Percentiles rank a stretch among this genome's conserved stretches.
Evolutionary conservation across 1,284 basidiomycete genomes (phyloP).

Genomic region (Pseudozyma pruni): DNA sequence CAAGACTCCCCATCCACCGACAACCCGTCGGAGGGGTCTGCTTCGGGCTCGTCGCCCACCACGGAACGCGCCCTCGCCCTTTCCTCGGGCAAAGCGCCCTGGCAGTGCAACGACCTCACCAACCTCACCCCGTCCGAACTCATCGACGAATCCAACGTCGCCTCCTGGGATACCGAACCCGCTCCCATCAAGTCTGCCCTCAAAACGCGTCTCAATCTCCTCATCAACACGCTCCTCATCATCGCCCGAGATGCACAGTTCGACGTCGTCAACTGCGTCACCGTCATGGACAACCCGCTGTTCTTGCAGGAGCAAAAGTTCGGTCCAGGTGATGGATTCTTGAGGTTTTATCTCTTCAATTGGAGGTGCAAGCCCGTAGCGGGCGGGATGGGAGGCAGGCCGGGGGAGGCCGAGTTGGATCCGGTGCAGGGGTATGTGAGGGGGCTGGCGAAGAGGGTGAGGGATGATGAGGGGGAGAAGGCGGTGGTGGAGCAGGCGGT

Average conservation of each 20-base stretch:
- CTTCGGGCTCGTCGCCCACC: constrained; percentile 11
- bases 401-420: constrained; percentile 61
- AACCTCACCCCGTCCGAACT: constrained; percentile 50
- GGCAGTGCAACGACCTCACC: constrained; percentile 51
- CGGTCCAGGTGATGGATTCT: constrained; percentile 85
- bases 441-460: background rate
- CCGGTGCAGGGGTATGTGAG: constrained; percentile 46
- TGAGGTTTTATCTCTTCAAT: constrained; percentile 84
- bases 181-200: constrained; percentile 75
- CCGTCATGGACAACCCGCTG: constrained; percentile 89
- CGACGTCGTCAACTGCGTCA: constrained; percentile 95
- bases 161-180: constrained; percentile 66
- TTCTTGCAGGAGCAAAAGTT: constrained; percentile 86
- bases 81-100: constrained; percentile 24
- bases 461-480: background rate
- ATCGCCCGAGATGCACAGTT: constrained; percentile 83
- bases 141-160: constrained; percentile 45
- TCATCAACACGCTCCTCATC: constrained; percentile 82
- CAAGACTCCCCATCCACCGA: background rate
- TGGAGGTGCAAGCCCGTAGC: constrained; percentile 62
- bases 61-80: constrained; percentile 34
- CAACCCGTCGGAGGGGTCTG: background rate
- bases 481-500: constrained; percentile 32
- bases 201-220: constrained; percentile 77
- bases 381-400: constrained; percentile 61